Conservation (phyloP, 768 basidiomycete genomes). For the Pisolithus albus region DNA sequence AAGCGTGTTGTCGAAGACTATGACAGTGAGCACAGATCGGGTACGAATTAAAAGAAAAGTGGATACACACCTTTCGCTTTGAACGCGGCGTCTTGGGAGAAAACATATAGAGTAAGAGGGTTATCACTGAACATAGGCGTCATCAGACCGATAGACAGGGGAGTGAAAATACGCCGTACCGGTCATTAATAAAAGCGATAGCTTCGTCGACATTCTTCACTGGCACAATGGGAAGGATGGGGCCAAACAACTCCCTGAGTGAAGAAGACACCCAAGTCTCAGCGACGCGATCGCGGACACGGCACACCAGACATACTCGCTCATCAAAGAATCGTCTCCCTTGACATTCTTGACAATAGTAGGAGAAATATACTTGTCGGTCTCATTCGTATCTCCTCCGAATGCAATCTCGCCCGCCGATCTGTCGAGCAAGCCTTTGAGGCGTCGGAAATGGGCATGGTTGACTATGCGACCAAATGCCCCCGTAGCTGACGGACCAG, state of each 20-base stretch:
- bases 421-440: conserved; percentile 55
- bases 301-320: conserved; percentile 43
- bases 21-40: background rate
- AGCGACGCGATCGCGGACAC: background rate
- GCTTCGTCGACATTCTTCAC: conserved; percentile 68
- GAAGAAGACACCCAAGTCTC: background rate
- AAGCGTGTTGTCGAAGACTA: conserved; percentile 63
- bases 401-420: conserved; percentile 60
- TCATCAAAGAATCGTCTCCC: conserved; percentile 65
- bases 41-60: background rate
- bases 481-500: conserved; percentile 36
- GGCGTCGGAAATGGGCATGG: conserved; percentile 46
- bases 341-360: conserved; percentile 63
- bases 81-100: conserved; percentile 50
- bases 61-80: conserved; percentile 52
- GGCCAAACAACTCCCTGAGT: conserved; percentile 76
- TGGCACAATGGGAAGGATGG: conserved; percentile 67
- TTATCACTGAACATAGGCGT: conserved; percentile 43
- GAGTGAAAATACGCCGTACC: conserved; percentile 8
- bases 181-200: conserved; percentile 61
- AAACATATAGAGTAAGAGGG: conserved; percentile 74
- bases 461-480: conserved; percentile 50
- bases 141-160: background rate
- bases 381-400: conserved; percentile 57
- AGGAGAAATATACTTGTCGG: conserved; percentile 59